A percentile compares a stretch with the other conserved stretches of the same genome.
Conservation (phyloP, 2,329 filamentous ascomycete species). For the Biscogniauxia marginata region DNA sequence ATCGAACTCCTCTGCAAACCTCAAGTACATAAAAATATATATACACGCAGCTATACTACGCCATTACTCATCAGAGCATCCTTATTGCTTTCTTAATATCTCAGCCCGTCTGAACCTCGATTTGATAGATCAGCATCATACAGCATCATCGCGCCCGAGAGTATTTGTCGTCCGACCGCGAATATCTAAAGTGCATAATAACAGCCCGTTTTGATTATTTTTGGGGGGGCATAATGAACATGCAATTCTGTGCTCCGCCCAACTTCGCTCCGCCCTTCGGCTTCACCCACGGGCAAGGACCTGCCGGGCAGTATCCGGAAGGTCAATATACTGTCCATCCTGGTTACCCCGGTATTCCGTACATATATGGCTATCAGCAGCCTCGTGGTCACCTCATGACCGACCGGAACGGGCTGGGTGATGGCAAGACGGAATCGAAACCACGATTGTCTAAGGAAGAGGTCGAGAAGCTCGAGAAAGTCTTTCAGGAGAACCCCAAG, state of each 20-base stretch:
- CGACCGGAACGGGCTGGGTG: constrained; percentile 25
- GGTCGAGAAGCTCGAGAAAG: constrained; percentile 66
- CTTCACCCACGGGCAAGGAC: constrained; percentile 24
- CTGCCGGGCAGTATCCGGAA: constrained; percentile 26
- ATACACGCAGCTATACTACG: not conserved
- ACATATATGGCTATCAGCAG: constrained; percentile 31
- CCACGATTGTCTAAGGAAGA: constrained; percentile 70
- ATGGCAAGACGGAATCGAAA: constrained; percentile 40
- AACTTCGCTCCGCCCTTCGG: constrained; percentile 28
- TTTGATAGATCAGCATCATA: constrained; percentile 11
- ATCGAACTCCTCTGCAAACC: constrained; percentile 3
- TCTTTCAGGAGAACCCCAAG: constrained; percentile 64
- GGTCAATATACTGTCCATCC: constrained; percentile 26
- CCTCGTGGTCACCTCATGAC: constrained; percentile 24
- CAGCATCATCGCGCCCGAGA: constrained; percentile 6
- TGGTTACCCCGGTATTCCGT: constrained; percentile 25
- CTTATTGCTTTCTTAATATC: constrained; percentile 16
- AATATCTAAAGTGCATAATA: constrained; percentile 21
- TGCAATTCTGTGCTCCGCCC: constrained; percentile 27
- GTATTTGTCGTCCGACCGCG: constrained; percentile 8
- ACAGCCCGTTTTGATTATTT: constrained; percentile 6
- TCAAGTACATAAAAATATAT: constrained; percentile 19
- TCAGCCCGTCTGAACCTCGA: constrained; percentile 7
- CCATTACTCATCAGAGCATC: constrained; percentile 2
- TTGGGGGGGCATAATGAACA: constrained; percentile 27